Base-by-base conservation (phyloP, 129 eudicot genomes). In the Centrapalus pauciflorus region DNA sequence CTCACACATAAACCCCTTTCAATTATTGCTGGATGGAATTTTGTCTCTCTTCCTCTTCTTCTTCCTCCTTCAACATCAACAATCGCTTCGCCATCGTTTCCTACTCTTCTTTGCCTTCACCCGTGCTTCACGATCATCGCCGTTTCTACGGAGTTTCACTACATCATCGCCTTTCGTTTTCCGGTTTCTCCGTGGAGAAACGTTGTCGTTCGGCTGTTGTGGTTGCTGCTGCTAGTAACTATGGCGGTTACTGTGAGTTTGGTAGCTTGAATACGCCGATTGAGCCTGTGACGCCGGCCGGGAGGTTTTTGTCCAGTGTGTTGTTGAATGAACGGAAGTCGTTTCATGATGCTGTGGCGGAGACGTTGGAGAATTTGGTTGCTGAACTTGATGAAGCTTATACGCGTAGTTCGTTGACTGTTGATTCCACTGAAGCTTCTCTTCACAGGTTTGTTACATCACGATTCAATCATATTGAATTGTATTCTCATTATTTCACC, bases 381-480 rank as follows among this genome's bases (percentile, higher is more conserved):
- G 76, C 55, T 16, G 87, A 79, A 7, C 75, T 80, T 8, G 83
- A 74, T 50, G 82, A 78, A 28, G 96, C 96, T 13, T 38, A 43
- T 40, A 80, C 78, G 25, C 82, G 96, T 1, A 30, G 26, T 40
- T 38, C 33, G 24, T 73, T 80, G 49, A 85, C 85, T 38, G 56
- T 67, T 21, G 87, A 76, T 69, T 75, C 98, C n/a, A 52, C 71
- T 68, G 84, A 88, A 77, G 95, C 83, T 71, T 64, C 27, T 26
- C 96, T 92, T 51, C 88, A 88, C 37, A 88, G 95, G 98, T 92
- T 16, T 10, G 67, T 21, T 14, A n/a, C n/a, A n/a, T n/a, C n/a
- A n/a, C n/a, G n/a, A n/a, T n/a, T n/a, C n/a, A 25, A 4, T 45
- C 23, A 0, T 19, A 12, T 16, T 20, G 21, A 49, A 14, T 4